phyloP scores from a whole-genome alignment of 768 basidiomycete genomes.

The Pleurotus pulmonarius region DNA sequence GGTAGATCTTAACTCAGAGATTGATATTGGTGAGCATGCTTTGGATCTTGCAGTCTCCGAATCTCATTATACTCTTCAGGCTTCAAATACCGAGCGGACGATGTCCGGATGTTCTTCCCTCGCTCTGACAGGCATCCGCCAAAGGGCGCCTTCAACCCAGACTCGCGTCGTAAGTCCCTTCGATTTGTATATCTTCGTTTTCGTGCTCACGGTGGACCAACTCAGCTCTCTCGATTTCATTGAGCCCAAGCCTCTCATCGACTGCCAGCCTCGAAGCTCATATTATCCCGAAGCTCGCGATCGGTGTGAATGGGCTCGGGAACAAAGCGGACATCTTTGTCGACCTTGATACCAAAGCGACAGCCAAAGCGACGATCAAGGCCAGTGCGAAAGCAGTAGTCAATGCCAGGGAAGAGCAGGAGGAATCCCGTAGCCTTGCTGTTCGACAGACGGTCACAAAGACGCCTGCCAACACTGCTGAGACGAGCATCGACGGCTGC shows the following conservation, averaged over 20 bases:
- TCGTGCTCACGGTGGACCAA: not conserved
- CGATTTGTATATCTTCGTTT: not conserved
- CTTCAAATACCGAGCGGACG: constrained; percentile 25
- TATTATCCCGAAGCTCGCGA: constrained; percentile 25
- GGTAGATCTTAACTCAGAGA: constrained; percentile 29
- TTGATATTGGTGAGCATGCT: constrained; percentile 15
- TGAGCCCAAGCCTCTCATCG: constrained; percentile 23
- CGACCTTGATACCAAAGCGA: constrained; percentile 24
- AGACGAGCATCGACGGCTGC: constrained; percentile 24
- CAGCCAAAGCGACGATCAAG: constrained; percentile 18
- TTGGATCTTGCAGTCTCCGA: not conserved
- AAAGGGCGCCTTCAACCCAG: constrained; percentile 21
- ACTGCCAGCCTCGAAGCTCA: constrained; percentile 27
- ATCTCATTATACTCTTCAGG: constrained; percentile 5
- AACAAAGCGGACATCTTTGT: constrained; percentile 14
- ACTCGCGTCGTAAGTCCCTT: constrained; percentile 24
- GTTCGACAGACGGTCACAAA: not conserved
- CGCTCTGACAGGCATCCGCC: constrained; percentile 17
- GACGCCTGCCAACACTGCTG: not conserved
- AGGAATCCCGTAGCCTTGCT: not conserved
- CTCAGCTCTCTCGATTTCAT: constrained; percentile 26
- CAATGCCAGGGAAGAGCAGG: constrained; percentile 1
- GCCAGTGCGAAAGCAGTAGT: constrained; percentile 9
- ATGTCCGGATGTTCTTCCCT: constrained; percentile 34
- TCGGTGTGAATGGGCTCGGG: not conserved